Evolutionary conservation across 495 filamentous ascomycete genomes (phyloP), one percentile per base, ranked within the genome.

Genomic region (Daldinia caldariorum): DNA sequence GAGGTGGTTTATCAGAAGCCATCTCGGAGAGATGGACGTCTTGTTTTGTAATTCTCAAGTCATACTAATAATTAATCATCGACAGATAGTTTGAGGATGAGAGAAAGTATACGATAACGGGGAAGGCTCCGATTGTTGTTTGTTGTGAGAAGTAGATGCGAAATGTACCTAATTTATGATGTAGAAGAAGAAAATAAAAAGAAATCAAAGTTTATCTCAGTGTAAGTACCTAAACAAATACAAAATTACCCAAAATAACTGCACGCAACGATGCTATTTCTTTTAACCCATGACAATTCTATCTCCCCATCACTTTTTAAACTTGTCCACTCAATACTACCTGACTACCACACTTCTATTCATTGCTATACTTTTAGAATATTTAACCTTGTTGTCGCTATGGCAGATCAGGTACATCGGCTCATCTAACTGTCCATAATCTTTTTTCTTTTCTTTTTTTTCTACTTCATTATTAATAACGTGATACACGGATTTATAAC

Each of bases 11-110:
- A n/a, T 50, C 51, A 4, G 64, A 57, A 12, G 67, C 34, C 63
- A 67, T 74, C 13, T 67, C 58, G 32, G 20, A 56, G 26, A 41
- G 49, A 55, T 5, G 14, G n/a, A 14, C 22, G 22, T 8, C 13
- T 41, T 50, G 3, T 7, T 7, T 13, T 26, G 6, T 39, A 58
- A 58, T 37, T 54, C n/a, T 50, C 31, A 60, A 20, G 43, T 20
- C 43, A 47, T 47, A 9, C 16, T 47, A 18, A n/a, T n/a, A n/a
- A n/a, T n/a, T n/a, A n/a, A n/a, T n/a, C n/a, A n/a, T n/a, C n/a
- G n/a, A n/a, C n/a, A n/a, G n/a, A n/a, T n/a, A n/a, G n/a, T n/a
- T 45, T 3, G 4, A 1, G 0, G 7, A 45, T 45, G n/a, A 45
- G 18, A 4, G 18, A 45, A 45, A 0, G 4, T 12, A n/a, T 35